Conservation (phyloP, 345 rosid genomes). For the Corchorus capsularis region DNA sequence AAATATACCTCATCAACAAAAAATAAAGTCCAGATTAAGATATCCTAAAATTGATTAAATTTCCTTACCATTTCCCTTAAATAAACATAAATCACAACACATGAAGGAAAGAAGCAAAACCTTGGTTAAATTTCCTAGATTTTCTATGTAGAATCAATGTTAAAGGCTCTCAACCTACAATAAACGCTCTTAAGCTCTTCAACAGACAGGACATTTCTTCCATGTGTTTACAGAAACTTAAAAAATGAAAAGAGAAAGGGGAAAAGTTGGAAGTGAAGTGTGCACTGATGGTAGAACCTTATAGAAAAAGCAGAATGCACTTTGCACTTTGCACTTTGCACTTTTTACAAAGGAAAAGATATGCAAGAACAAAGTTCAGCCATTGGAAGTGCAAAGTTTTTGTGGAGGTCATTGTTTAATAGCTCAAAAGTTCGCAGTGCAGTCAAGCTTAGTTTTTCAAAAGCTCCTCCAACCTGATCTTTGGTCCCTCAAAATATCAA, state of each 20-base stretch:
- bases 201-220: not conserved
- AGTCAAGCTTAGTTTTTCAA: not conserved
- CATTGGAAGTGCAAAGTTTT: constrained; percentile 20
- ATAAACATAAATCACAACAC: not conserved
- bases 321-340: constrained; percentile 20
- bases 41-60: not conserved
- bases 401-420: constrained; percentile 11
- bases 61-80: not conserved
- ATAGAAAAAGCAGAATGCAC: constrained; percentile 22
- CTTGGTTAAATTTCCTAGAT: not conserved
- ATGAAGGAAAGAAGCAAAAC: not conserved
- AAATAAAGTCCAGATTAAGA: not conserved
- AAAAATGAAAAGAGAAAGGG: not conserved
- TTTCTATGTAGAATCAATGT: not conserved
- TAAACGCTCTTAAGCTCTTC: not conserved
- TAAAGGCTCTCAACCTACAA: not conserved
- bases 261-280: not conserved
- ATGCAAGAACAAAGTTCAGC: constrained; percentile 18
- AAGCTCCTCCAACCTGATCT: constrained; percentile 14
- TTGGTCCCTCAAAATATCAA: constrained; percentile 9
- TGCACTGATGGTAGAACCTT: constrained; percentile 5
- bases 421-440: not conserved
- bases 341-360: constrained; percentile 13
- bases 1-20: not conserved
- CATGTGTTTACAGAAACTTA: not conserved